Conservation (phyloP, 805 yeast genomes). For the Dipodascopsis tothii region DNA sequence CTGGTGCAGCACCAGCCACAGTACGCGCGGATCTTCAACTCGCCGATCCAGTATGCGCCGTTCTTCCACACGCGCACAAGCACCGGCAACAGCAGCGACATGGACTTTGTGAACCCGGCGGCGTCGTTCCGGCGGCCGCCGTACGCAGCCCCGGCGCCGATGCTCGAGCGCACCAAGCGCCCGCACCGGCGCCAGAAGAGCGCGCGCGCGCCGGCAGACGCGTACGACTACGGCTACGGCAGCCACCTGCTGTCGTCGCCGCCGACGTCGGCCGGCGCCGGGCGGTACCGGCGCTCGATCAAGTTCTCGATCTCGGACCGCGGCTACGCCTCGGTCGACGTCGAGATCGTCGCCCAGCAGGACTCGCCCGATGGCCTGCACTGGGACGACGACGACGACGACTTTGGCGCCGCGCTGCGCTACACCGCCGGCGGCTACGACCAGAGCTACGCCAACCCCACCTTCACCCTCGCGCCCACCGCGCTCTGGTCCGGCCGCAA, state of each 20-base stretch:
- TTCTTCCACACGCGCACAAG: background rate
- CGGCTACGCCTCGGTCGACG: background rate
- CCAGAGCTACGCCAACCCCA: too few species aligned
- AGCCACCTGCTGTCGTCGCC: background rate
- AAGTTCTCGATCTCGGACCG: background rate
- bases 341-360: background rate
- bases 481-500: too few species aligned
- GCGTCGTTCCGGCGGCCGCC: too few species aligned
- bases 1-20: too few species aligned
- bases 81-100: background rate
- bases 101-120: too few species aligned
- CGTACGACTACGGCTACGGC: background rate
- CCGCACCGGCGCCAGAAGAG: background rate
- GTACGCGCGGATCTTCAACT: background rate
- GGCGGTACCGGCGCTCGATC: background rate
- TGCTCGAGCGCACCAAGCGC: too few species aligned
- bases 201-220: background rate
- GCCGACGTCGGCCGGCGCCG: background rate
- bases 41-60: background rate
- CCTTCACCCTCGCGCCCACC: too few species aligned
- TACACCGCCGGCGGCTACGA: too few species aligned
- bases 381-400: too few species aligned
- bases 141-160: too few species aligned
- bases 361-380: background rate
- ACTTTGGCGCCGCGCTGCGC: too few species aligned